A percentile compares a stretch with the other conserved stretches of the same genome.
phyloP scores from a whole-genome alignment of 495 filamentous ascomycete species.

The Hyaloscypha hepaticicola region DNA sequence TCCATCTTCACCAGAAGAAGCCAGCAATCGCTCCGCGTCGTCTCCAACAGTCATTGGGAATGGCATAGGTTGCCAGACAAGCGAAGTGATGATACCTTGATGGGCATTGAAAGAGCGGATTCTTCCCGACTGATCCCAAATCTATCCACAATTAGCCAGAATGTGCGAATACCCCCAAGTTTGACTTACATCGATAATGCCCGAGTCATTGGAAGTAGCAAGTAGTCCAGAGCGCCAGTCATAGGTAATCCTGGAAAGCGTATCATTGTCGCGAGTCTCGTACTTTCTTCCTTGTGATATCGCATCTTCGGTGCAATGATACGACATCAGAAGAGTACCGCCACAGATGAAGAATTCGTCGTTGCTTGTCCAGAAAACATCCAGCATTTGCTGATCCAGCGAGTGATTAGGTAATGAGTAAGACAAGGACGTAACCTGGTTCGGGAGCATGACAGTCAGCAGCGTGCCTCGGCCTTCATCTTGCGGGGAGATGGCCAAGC shows the following conservation, averaged over 20 bases:
- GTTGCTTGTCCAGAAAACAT: conserved; percentile 61
- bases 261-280: conserved; percentile 42
- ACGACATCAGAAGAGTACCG: conserved; percentile 45
- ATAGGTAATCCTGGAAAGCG: conserved; percentile 47
- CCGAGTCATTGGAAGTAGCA: conserved; percentile 51
- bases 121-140: conserved; percentile 49
- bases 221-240: conserved; percentile 45
- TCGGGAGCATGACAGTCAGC: conserved; percentile 50
- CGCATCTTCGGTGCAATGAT: conserved; percentile 38
- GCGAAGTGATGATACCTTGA: conserved; percentile 45
- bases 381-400: conserved; percentile 45
- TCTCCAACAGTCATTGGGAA: conserved; percentile 29
- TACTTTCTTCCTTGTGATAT: conserved; percentile 43
- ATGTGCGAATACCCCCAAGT: background rate
- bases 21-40: conserved; percentile 49
- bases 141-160: conserved; percentile 36
- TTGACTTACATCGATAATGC: conserved; percentile 49
- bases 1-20: conserved; percentile 58
- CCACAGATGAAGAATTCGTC: conserved; percentile 61
- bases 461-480: conserved; percentile 41
- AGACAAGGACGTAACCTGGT: conserved; percentile 38
- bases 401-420: conserved; percentile 44
- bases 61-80: conserved; percentile 53
- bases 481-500: conserved; percentile 56
- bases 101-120: conserved; percentile 49